Conservation (phyloP, 331 rosid genomes). For the Dryas integrifolia region DNA sequence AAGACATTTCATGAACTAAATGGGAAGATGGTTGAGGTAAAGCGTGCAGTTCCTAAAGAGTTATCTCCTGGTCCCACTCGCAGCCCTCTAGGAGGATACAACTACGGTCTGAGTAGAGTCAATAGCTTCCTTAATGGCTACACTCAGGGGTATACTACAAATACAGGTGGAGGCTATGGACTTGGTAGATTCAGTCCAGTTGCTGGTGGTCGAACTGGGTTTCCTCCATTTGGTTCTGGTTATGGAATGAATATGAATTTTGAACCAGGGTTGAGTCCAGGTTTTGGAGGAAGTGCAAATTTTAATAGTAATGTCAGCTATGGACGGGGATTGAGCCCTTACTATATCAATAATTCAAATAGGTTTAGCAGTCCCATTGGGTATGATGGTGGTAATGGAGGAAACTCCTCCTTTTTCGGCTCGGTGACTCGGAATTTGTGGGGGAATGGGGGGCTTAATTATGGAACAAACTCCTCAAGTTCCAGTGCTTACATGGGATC, state of each 20-base stretch:
- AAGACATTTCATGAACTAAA: conserved; percentile 85
- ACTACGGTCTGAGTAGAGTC: conserved; percentile 66
- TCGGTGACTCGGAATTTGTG: conserved; percentile 69
- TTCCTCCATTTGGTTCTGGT: conserved; percentile 70
- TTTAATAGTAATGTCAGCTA: conserved; percentile 62
- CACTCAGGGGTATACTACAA: conserved; percentile 73
- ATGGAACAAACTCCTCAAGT: conserved; percentile 56
- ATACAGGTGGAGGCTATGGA: conserved; percentile 68
- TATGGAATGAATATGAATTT: conserved; percentile 73
- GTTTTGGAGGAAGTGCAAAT: conserved; percentile 66
- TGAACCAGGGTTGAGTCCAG: conserved; percentile 69
- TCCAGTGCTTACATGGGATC: conserved; percentile 66
- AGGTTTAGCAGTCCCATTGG: conserved; percentile 61
- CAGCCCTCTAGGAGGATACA: conserved; percentile 67
- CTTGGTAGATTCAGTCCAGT: conserved; percentile 79
- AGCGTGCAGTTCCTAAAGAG: conserved; percentile 92
- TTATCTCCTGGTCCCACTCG: conserved; percentile 77
- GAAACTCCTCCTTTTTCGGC: conserved; percentile 77
- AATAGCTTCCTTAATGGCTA: conserved; percentile 69
- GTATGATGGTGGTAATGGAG: conserved; percentile 68
- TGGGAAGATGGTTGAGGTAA: conserved; percentile 90
- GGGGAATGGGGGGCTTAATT: conserved; percentile 67
- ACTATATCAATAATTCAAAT: conserved; percentile 58
- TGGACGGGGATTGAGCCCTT: conserved; percentile 70
- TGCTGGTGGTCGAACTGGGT: conserved; percentile 62